Base-by-base conservation (phyloP, 176 grass and related monocot genomes). In the Eleusine indica region DNA sequence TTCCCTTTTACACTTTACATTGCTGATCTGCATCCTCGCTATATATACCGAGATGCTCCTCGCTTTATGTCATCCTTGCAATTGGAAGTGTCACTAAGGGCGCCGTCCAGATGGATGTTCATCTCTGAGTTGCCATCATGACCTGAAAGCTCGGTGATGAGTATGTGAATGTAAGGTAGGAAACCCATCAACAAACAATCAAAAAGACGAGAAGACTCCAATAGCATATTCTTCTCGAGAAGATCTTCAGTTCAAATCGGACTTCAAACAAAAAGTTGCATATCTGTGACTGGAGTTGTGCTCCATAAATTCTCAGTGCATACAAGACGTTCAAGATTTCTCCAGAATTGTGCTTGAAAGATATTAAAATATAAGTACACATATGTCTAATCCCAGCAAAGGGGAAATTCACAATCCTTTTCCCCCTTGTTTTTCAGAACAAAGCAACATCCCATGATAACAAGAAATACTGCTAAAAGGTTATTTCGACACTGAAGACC, bases 311-410 rank as follows among this genome's bases (percentile, higher is more conserved):
- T 46, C 43, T 9, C 10, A 46, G 8, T 46, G 42, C 42, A 8
- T 43, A 46, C 7, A 40, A 35, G 17, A 51, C 46, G 18, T 80
- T 79, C 9, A 30, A 79, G 63, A 35, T 16, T 22, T 21, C 64
- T 41, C 78, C 43, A 32, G 35, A 69, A 69, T 69, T 16, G 66
- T 54, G 52, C 47, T 80, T 54, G 62, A 74, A 80, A 76, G 35
- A 28, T 46, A 53, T 9, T 9, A 81, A 63, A 51, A 63, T 13
- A 73, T 65, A 21, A 0, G 35, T 51, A 25, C 25, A 25, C 25
- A 25, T 25, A 25, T 25, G 25, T 25, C 25, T 25, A 25, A 25
- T 25, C 25, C 25, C 25, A 25, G 25, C 25, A 25, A 25, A 25
- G 25, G 25, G 25, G 25, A 25, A 25, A 25, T 25, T 25, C 25